These are phyloP conservation scores for Phytophthora boehmeriae DNA, from an alignment of 352 stramenopile species.

Conservation along the genomic window DNA sequence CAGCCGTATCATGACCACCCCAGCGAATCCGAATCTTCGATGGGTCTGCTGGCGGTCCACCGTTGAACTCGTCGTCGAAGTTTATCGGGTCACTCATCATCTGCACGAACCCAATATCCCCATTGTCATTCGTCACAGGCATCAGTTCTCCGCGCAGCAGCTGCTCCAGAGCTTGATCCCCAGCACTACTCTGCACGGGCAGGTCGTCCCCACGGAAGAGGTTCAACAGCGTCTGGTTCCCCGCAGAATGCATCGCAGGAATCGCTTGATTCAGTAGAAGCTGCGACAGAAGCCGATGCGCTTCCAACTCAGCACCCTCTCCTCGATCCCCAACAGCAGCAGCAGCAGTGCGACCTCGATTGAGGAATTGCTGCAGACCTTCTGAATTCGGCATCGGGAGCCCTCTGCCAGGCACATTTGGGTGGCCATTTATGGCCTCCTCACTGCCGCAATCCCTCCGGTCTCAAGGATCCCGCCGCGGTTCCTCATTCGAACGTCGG, in stretches of 20 bases:
- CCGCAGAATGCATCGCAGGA: not conserved
- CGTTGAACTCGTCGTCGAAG: not conserved
- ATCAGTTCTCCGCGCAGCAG: not conserved
- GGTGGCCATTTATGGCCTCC: not conserved
- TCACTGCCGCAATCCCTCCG: not conserved
- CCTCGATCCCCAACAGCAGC: not conserved
- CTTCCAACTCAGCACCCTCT: not conserved
- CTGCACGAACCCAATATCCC: not conserved
- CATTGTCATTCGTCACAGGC: not conserved
- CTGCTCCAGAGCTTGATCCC: not conserved
- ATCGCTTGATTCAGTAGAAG: not conserved
- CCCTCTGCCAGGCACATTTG: not conserved
- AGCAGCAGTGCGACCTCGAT: not conserved
- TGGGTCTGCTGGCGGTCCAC: not conserved
- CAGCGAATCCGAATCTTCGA: not conserved
- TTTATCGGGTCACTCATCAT: not conserved
- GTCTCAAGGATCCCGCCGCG: no score
- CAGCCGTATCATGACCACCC: conserved; percentile 1
- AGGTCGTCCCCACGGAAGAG: not conserved
- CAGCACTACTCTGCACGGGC: not conserved
- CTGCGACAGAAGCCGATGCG: not conserved
- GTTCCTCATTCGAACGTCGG: no score
- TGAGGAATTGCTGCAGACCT: not conserved
- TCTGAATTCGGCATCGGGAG: not conserved
- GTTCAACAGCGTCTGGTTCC: not conserved